These are phyloP conservation scores for Solanum sejunctum DNA, from an alignment of 257 asterid species.

Conservation along the genomic window DNA sequence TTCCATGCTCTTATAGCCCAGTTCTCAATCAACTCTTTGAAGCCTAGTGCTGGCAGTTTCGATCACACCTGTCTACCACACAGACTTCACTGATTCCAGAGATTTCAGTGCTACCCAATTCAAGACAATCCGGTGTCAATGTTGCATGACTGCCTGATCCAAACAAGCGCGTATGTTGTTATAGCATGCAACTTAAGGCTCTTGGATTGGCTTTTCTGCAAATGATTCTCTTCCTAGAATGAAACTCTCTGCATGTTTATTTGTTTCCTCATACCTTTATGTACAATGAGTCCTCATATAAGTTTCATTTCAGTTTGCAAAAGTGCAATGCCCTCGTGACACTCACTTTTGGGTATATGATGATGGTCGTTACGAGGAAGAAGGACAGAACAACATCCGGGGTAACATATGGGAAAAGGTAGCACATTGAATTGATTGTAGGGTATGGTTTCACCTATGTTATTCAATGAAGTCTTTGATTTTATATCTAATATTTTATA, in stretches of 20 bases:
- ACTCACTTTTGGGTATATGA: slow-evolving; percentile 98
- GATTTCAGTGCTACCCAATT: not conserved
- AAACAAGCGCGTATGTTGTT: not conserved
- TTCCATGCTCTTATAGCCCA: not conserved
- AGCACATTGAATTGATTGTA: not conserved
- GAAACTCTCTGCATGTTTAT: not conserved
- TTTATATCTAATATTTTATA: not conserved
- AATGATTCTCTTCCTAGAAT: not conserved
- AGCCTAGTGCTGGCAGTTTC: not conserved
- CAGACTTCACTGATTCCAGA: not conserved
- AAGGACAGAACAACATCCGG: slow-evolving; percentile 95
- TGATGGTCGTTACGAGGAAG: slow-evolving; percentile 97
- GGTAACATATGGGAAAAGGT: slow-evolving; percentile 99
- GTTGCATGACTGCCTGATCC: not conserved
- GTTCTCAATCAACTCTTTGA: not conserved
- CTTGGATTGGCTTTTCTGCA: not conserved
- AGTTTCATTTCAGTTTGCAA: slow-evolving; percentile 52
- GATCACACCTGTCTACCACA: not conserved
- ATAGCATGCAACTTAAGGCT: not conserved
- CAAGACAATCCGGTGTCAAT: not conserved
- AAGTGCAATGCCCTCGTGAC: slow-evolving; percentile 95
- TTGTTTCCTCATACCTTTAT: not conserved
- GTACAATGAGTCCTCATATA: not conserved
- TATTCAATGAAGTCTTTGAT: not conserved
- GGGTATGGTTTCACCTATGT: not conserved